Base-by-base conservation (phyloP, 139 green algal genomes). In the Auxenochlorella pyrenoidosa region DNA sequence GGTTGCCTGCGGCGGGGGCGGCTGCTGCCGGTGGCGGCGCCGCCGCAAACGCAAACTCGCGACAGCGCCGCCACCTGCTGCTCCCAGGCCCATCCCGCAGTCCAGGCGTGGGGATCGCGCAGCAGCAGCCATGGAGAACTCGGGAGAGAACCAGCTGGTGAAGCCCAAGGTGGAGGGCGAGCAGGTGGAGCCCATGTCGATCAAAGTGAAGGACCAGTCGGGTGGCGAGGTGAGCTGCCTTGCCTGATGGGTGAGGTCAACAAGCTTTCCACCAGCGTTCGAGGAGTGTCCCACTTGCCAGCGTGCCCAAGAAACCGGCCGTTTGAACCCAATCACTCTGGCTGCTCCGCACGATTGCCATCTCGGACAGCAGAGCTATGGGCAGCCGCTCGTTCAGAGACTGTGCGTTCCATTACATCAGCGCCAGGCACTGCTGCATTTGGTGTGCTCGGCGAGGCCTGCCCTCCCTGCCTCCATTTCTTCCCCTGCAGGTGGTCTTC, bases 121-220 rank as follows among this genome's bases (percentile, higher is more conserved):
- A 63, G 75, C 75, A 41, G 75, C 75, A 81, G 44, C 66, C 38
- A 79, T 78, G 66, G 82, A 86, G 82, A 71, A 87, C 70, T 41
- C 51, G 22, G 83, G 83, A 5, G 83, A 87, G 70, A 72, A 87
- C 83, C 15, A 71, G 47, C 10, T 38, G 32, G 41, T 60, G 19
- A 59, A 91, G n/a, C 47, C 75, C 40, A 89, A 91, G 83, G 32
- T 85, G 65, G 88, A 85, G 79, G 73, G 59, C 18, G 83, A 32
- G 26, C 34, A n/a, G 32, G 78, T 47, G 22, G 73, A 75, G 30
- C 59, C 80, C 3, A 87, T 92, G 26, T 83, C 54, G 24, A 81
- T 92, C 43, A 92, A 90, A 30, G 89, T 92, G 34, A 88, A 89
- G 75, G 89, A 92, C 63, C 89, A 92, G 73, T 26, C 19, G 3